These are phyloP conservation scores for Penicillium lagena DNA, from an alignment of 495 filamentous ascomycete species.

Conservation along the genomic window DNA sequence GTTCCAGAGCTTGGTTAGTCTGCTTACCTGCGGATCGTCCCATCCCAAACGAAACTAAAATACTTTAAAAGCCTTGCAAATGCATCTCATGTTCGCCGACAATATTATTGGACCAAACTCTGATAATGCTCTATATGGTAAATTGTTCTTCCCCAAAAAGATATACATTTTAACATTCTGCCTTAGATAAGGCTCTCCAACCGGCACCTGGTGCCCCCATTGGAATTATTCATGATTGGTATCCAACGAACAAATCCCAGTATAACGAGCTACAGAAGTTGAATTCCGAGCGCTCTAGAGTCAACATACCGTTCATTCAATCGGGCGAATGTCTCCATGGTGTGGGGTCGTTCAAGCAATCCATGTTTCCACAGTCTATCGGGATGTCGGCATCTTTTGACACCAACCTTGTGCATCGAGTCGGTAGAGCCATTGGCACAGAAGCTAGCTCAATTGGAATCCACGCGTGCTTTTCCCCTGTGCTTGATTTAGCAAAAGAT, in stretches of 20 bases:
- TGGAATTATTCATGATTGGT: slow-evolving; percentile 8
- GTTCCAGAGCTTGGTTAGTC: slow-evolving; percentile 3
- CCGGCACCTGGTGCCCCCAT: slow-evolving; percentile 2
- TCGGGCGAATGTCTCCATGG: slow-evolving; percentile 5
- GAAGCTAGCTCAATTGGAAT: slow-evolving; percentile 7
- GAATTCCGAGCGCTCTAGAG: background rate
- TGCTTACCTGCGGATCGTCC: background rate
- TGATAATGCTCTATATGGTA: slow-evolving; percentile 34
- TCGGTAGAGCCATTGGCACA: slow-evolving; percentile 2
- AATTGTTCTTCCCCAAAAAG: slow-evolving; percentile 5
- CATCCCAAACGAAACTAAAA: background rate
- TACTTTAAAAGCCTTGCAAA: slow-evolving; percentile 19
- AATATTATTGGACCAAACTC: slow-evolving; percentile 32
- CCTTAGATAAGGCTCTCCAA: slow-evolving; percentile 1
- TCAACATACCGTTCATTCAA: slow-evolving; percentile 4
- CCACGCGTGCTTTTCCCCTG: slow-evolving; percentile 4
- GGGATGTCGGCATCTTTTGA: slow-evolving; percentile 6
- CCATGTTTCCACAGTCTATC: slow-evolving; percentile 5
- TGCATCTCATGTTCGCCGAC: slow-evolving; percentile 39
- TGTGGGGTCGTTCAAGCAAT: slow-evolving; percentile 7
- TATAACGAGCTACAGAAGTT: slow-evolving; percentile 4
- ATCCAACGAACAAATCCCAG: slow-evolving; percentile 5
- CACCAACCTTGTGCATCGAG: slow-evolving; percentile 1
- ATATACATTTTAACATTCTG: no score
- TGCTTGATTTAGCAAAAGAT: slow-evolving; percentile 7